Evolutionary conservation across 306 rosid species (phyloP), one percentile per base, ranked within the genome.

Genomic region (Nissolia schottii): DNA sequence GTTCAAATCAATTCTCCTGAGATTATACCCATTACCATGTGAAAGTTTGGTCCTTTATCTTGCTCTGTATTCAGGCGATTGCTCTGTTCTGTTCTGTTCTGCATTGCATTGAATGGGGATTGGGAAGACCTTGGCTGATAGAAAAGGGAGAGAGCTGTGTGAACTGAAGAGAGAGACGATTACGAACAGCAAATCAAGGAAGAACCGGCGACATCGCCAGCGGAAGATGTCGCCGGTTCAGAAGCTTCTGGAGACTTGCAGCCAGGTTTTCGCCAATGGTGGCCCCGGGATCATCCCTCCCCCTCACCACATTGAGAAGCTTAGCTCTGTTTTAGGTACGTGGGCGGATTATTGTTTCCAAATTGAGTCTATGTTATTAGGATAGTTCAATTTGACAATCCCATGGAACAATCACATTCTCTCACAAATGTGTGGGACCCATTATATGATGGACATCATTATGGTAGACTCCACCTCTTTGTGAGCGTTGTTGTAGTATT

Each of bases 311-410:
- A 83, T 93, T 77, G 86, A 85, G 48, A 85, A 83, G 69, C 77
- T 93, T 5, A 77, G 79, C 45, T 73, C 88, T 82, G 88, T 91
- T 75, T 28, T 93, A 80, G 97, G 98, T 91, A 79, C 19, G 84
- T 50, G 11, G 12, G n/a, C n/a, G n/a, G n/a, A n/a, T n/a, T n/a
- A n/a, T n/a, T n/a, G n/a, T n/a, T n/a, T n/a, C n/a, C n/a, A n/a
- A n/a, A n/a, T n/a, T n/a, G n/a, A n/a, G n/a, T n/a, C n/a, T n/a
- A n/a, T n/a, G n/a, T n/a, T n/a, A n/a, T n/a, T n/a, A n/a, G n/a
- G n/a, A n/a, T n/a, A n/a, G n/a, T n/a, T n/a, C n/a, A n/a, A n/a
- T n/a, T n/a, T n/a, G n/a, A n/a, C n/a, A n/a, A n/a, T n/a, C n/a
- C n/a, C n/a, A n/a, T n/a, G n/a, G n/a, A n/a, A n/a, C n/a, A n/a